Evolutionary conservation across 306 rosid species (phyloP), one percentile per base, ranked within the genome.

Genomic region (Begonia fuchsioides): DNA sequence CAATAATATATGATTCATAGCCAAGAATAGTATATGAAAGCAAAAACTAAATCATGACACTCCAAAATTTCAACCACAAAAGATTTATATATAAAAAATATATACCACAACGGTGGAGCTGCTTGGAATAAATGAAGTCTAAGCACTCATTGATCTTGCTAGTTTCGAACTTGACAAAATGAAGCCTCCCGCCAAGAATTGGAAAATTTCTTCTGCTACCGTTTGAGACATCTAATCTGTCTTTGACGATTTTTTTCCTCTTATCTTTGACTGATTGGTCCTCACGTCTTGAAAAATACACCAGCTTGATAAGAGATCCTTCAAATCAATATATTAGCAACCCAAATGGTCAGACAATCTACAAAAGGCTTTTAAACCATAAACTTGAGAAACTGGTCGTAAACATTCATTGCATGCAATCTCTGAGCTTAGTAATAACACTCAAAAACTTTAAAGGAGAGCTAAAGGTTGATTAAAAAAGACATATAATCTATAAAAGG

Each of bases 151-250:
- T 79, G 32, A 92, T 79, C 83, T 92, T 85, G 76, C 63, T 65
- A 0, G 98, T 92, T 61, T 92, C 98, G 57, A 92, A 92, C 83
- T 85, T 92, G 62, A 92, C 98, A 85, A 85, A 92, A 76, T 92
- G 96, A 69, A 85, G 94, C 68, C 96, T 76, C 63, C 98, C 98
- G 43, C 98, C 98, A 38, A 92, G 96, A 75, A 92, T 68, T 51
- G 98, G 98, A 60, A 54, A 92, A 83, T 83, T 85, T 75, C 94
- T 82, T 69, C 98, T 68, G 55, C 45, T 75, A 57, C 87, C 78
- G 50, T 71, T 85, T 16, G 94, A 73, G 51, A 85, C 58, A 44
- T 87, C 98, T 55, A 83, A 62, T 11, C 83, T 66, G 59, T 79
- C 87, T 71, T 69, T 82, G 68, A 76, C 13, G 58, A 51, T 77